These are phyloP conservation scores for Phytophthora tentaculata DNA, from an alignment of 352 stramenopile species.

Conservation along the genomic window DNA sequence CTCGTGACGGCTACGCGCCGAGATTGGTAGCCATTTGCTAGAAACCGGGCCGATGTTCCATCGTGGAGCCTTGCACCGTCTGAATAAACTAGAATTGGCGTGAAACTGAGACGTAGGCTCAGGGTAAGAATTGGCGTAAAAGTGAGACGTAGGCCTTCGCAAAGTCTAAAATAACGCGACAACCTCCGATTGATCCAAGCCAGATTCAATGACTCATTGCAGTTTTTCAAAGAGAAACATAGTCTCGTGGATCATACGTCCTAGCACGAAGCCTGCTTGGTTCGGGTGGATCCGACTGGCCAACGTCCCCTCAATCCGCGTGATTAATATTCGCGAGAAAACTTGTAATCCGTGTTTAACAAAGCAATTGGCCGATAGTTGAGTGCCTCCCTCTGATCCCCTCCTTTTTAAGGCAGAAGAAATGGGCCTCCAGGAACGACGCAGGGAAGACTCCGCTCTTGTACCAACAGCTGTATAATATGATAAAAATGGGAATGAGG, in stretches of 20 bases:
- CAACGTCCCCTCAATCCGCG: background rate
- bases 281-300: background rate
- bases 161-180: slow-evolving; percentile 1
- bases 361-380: background rate
- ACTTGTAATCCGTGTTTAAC: no score
- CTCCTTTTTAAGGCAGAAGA: background rate
- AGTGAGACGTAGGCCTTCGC: slow-evolving; percentile 16
- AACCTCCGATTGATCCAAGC: background rate
- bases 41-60: background rate
- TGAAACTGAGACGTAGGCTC: background rate
- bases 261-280: background rate
- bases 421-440: background rate
- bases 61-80: background rate
- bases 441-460: no score
- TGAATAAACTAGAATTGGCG: background rate
- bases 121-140: background rate
- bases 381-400: background rate
- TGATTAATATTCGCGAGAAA: background rate
- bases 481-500: no score
- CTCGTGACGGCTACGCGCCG: background rate
- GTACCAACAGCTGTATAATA: no score
- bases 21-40: background rate
- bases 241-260: background rate
- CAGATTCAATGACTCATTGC: background rate
- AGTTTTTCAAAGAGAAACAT: background rate